Percentiles rank a stretch among this genome's conserved stretches.
Conservation (phyloP, 345 rosid species). For the Moringa oleifera region DNA sequence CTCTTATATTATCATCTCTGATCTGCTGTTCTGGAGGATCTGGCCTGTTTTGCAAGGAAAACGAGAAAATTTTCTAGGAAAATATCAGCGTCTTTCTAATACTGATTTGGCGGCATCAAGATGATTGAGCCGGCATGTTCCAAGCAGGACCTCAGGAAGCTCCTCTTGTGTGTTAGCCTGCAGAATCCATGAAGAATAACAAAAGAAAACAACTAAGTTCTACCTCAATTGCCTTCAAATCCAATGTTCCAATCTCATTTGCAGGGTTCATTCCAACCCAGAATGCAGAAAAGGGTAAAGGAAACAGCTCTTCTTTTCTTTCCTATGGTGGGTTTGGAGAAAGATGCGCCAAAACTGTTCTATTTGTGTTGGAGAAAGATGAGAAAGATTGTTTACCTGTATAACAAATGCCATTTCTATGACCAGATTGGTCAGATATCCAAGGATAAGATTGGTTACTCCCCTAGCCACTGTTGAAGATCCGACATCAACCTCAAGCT, state of each 20-base stretch:
- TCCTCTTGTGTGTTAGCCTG: conserved; percentile 87
- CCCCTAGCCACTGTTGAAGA: conserved; percentile 94
- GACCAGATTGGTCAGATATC: conserved; percentile 78
- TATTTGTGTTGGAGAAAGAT: no score
- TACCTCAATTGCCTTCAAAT: no score
- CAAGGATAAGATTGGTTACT: conserved; percentile 69
- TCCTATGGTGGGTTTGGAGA: no score
- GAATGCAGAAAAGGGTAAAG: no score
- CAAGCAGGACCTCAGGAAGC: conserved; percentile 78
- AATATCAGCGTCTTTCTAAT: conserved; percentile 22
- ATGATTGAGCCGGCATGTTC: conserved; percentile 74
- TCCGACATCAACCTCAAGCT: conserved; percentile 80
- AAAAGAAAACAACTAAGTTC: no score
- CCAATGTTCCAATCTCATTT: no score
- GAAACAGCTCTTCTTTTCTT: no score
- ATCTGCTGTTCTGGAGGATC: background rate
- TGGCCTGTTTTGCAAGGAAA: background rate
- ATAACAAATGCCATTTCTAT: conserved; percentile 91
- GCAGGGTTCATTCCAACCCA: no score
- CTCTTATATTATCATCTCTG: background rate
- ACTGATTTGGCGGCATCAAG: conserved; percentile 62
- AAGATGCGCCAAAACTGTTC: no score
- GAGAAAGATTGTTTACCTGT: conserved; percentile 42
- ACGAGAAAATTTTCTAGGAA: background rate
- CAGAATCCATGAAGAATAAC: conserved; percentile 1